A percentile compares a stretch with the other conserved stretches of the same genome.
Evolutionary conservation across 306 rosid genomes (phyloP).

Genomic region (Fagus sylvatica): DNA sequence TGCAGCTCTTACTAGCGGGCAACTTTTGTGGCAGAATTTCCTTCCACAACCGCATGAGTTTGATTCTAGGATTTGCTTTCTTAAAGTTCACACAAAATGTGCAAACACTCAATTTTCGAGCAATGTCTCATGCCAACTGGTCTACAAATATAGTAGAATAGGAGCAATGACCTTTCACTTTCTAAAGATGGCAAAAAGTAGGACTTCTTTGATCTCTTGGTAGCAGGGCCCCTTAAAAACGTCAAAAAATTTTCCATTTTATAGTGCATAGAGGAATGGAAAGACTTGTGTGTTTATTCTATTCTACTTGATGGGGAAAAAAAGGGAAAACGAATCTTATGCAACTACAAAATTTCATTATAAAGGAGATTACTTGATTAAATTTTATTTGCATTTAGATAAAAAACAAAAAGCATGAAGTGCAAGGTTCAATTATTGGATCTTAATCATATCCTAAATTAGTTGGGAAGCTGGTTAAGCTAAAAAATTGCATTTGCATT

Average conservation of each 20-base stretch:
- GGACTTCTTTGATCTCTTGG: neutral
- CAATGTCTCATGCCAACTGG: slow-evolving; percentile 5
- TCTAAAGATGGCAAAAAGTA: neutral
- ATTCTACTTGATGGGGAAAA: neutral
- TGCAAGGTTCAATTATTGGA: neutral
- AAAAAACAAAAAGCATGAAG: neutral
- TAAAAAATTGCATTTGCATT: slow-evolving; percentile 11
- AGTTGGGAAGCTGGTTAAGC: neutral
- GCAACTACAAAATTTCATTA: neutral
- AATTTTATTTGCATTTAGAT: neutral
- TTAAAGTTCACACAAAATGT: neutral
- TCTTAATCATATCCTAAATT: neutral
- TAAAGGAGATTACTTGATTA: neutral
- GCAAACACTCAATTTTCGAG: slow-evolving; percentile 1
- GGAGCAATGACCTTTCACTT: neutral
- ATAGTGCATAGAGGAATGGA: neutral
- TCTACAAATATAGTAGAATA: neutral
- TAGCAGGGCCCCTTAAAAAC: neutral
- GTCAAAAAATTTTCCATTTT: neutral
- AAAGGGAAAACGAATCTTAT: neutral
- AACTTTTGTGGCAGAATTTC: slow-evolving; percentile 11
- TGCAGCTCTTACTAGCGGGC: slow-evolving; percentile 3
- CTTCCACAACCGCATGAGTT: neutral
- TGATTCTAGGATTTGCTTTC: neutral
- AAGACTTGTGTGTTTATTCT: neutral